These are phyloP conservation scores for Hypoxylon fuscum DNA, from an alignment of 495 filamentous ascomycete genomes.

Conservation along the genomic window DNA sequence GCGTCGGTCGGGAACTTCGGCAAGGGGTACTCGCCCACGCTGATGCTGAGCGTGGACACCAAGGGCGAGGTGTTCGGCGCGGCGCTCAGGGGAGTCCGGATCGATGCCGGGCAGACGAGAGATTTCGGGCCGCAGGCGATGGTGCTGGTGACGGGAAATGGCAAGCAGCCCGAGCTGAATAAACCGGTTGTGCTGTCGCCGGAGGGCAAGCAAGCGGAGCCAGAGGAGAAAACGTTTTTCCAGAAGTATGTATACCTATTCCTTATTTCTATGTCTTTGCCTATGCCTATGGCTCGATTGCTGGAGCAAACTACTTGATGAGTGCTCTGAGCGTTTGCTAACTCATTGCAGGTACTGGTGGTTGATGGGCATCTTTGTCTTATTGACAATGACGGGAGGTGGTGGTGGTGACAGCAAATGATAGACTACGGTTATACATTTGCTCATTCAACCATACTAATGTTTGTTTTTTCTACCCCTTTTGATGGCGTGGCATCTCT, in stretches of 20 bases:
- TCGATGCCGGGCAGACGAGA: constrained; percentile 64
- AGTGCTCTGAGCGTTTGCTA: constrained; percentile 19
- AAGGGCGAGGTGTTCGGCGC: constrained; percentile 54
- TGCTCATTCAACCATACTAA: not conserved
- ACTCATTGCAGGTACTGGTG: constrained; percentile 61
- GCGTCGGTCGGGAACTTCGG: constrained; percentile 58
- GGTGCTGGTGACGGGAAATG: constrained; percentile 55
- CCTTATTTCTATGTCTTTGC: not conserved
- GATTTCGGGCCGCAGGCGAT: constrained; percentile 66
- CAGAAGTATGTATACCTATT: constrained; percentile 67
- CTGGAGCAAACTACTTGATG: not conserved
- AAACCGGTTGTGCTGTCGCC: constrained; percentile 69
- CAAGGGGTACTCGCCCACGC: constrained; percentile 62
- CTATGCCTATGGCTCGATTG: constrained; percentile 25
- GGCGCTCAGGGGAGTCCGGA: constrained; percentile 50
- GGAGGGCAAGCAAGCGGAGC: constrained; percentile 66
- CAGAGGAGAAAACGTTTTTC: constrained; percentile 72
- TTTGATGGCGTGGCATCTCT: not conserved
- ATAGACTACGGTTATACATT: constrained; percentile 28
- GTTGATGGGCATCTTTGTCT: constrained; percentile 53
- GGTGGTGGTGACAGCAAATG: constrained; percentile 51
- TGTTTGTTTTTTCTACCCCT: not conserved
- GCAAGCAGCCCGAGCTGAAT: constrained; percentile 67
- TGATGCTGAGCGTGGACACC: constrained; percentile 55
- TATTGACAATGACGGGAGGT: constrained; percentile 53